These are phyloP conservation scores for Pseudonectria buxi DNA, from an alignment of 2,329 filamentous ascomycete species.

Conservation along the genomic window DNA sequence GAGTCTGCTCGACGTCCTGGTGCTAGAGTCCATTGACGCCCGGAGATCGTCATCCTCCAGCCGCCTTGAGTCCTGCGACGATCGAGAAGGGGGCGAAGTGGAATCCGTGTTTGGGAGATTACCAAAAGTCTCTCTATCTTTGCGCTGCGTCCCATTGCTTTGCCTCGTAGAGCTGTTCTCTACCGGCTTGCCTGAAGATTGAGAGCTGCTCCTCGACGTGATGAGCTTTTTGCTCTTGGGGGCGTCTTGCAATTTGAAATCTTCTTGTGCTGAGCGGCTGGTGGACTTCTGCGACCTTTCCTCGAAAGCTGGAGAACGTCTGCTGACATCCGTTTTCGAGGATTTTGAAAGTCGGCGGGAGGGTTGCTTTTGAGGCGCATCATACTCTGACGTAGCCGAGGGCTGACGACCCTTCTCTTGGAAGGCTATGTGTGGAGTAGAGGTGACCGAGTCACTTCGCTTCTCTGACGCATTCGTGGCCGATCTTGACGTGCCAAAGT, in stretches of 20 bases:
- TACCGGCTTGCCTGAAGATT: conserved; percentile 32
- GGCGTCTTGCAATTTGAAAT: conserved; percentile 75
- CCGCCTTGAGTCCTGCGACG: conserved; percentile 52
- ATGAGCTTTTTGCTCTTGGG: conserved; percentile 55
- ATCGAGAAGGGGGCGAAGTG: conserved; percentile 34
- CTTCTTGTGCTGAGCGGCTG: conserved; percentile 40
- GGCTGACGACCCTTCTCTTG: conserved; percentile 67
- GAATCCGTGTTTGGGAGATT: conserved; percentile 32
- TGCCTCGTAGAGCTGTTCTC: conserved; percentile 29
- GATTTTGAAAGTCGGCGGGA: conserved; percentile 34
- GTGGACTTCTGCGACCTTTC: conserved; percentile 32
- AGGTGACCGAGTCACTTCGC: conserved; percentile 42
- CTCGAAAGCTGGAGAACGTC: conserved; percentile 28
- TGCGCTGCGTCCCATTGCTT: conserved; percentile 26
- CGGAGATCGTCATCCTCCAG: conserved; percentile 48
- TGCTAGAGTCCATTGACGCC: conserved; percentile 34
- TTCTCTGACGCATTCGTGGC: conserved; percentile 31
- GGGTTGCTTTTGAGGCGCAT: conserved; percentile 43
- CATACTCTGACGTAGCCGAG: conserved; percentile 51
- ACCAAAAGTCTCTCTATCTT: conserved; percentile 16
- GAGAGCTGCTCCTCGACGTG: conserved; percentile 38
- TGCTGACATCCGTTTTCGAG: conserved; percentile 35
- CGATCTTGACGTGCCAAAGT: conserved; percentile 46
- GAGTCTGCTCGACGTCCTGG: conserved; percentile 33
- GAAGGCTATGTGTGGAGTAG: conserved; percentile 85